Evolutionary conservation across 2,329 filamentous ascomycete genomes (phyloP).

Genomic region (Xylaria sp.): DNA sequence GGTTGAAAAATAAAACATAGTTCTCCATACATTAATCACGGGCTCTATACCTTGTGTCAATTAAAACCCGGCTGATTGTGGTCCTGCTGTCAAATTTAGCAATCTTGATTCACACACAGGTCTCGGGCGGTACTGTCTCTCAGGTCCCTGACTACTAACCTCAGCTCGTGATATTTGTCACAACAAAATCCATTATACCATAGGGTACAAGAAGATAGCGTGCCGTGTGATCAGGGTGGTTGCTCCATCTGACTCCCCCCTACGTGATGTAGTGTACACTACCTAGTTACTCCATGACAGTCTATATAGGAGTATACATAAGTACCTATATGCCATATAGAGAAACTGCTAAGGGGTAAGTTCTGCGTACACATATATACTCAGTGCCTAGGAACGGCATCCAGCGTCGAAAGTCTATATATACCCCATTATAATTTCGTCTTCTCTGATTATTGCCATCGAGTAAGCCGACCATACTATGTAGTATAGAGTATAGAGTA

Average conservation of each 20-base stretch:
- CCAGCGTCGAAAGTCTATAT: background rate
- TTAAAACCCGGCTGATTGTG: conserved; percentile 28
- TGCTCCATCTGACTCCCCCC: conserved; percentile 16
- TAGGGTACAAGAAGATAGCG: conserved; percentile 28
- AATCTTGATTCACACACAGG: conserved; percentile 38
- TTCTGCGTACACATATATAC: background rate
- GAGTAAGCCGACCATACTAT: background rate
- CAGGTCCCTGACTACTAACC: conserved; percentile 30
- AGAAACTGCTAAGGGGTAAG: conserved; percentile 5
- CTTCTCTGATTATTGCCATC: background rate
- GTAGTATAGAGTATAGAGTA: background rate
- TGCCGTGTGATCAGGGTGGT: conserved; percentile 27
- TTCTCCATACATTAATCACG: conserved; percentile 45
- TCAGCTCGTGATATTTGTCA: conserved; percentile 38
- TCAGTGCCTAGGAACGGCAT: background rate
- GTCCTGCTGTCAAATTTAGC: conserved; percentile 42
- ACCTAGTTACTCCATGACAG: conserved; percentile 10
- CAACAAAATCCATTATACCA: conserved; percentile 31
- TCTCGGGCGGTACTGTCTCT: conserved; percentile 33
- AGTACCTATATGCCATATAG: conserved; percentile 1
- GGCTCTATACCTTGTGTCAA: conserved; percentile 34
- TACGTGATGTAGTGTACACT: background rate
- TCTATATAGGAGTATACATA: background rate
- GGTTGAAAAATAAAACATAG: conserved; percentile 35
- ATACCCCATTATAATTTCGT: background rate